Percentiles rank a stretch among this genome's conserved stretches.
Conservation (phyloP, 2,329 filamentous ascomycete species). For the Aureobasidium sp. region DNA sequence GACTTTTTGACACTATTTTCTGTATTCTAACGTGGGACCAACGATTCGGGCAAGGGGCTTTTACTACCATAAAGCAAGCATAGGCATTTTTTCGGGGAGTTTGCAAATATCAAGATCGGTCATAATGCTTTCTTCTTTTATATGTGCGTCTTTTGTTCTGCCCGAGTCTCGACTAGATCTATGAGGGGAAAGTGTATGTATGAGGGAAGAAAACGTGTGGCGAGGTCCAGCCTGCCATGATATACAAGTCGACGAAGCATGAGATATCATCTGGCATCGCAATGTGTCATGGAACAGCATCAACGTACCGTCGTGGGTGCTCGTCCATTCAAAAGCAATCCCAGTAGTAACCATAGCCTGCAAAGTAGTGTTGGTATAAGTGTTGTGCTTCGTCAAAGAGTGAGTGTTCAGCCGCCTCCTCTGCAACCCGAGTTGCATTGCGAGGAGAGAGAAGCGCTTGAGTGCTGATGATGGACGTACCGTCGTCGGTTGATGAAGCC, state of each 20-base stretch:
- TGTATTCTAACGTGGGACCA: constrained; percentile 10
- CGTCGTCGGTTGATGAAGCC: not conserved
- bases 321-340: not conserved
- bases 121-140: not conserved
- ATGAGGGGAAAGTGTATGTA: not conserved
- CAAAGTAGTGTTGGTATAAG: not conserved
- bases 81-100: constrained; percentile 11
- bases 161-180: not conserved
- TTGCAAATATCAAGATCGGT: constrained; percentile 7
- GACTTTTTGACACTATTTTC: constrained; percentile 5
- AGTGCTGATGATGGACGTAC: not conserved
- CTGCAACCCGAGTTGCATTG: not conserved
- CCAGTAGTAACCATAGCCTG: constrained; percentile 6
- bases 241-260: not conserved
- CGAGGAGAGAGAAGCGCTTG: not conserved
- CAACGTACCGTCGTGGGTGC: not conserved
- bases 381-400: not conserved
- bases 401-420: not conserved
- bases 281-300: not conserved
- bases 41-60: constrained; percentile 7
- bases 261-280: not conserved
- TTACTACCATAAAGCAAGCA: not conserved
- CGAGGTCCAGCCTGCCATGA: constrained; percentile 2
- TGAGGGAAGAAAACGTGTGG: not conserved
- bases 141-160: not conserved